Evolutionary conservation across 2,329 filamentous ascomycete genomes (phyloP).

Genomic region (Clarireedia paspali): DNA sequence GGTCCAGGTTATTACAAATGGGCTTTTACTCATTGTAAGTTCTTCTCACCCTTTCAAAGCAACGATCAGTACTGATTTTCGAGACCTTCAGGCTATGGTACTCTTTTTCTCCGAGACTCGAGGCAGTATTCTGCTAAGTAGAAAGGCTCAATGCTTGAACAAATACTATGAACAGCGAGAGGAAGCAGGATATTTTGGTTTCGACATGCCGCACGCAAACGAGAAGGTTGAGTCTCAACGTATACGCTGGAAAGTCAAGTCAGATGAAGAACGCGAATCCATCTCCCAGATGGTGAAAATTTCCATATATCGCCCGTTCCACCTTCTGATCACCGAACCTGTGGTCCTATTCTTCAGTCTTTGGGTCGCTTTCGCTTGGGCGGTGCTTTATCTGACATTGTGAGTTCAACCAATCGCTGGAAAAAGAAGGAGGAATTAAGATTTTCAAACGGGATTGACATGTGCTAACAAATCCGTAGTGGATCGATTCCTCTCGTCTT

Average conservation of each 20-base stretch:
- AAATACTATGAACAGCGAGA: slow-evolving; percentile 72
- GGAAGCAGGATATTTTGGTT: slow-evolving; percentile 39
- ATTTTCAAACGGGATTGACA: background rate
- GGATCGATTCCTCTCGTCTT: slow-evolving; percentile 76
- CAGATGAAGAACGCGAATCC: slow-evolving; percentile 67
- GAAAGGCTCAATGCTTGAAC: slow-evolving; percentile 68
- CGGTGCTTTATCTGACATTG: slow-evolving; percentile 78
- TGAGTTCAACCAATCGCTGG: background rate
- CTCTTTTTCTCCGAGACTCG: slow-evolving; percentile 75
- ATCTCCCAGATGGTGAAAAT: slow-evolving; percentile 63
- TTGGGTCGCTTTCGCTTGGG: slow-evolving; percentile 89
- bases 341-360: slow-evolving; percentile 82
- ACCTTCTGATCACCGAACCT: slow-evolving; percentile 66
- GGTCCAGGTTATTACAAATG: slow-evolving; percentile 67
- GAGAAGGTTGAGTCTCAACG: slow-evolving; percentile 37
- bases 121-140: slow-evolving; percentile 69
- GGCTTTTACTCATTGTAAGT: slow-evolving; percentile 46
- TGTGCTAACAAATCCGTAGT: slow-evolving; percentile 5
- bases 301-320: slow-evolving; percentile 71
- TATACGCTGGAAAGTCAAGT: slow-evolving; percentile 72
- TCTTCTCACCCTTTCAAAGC: background rate
- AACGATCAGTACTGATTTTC: background rate
- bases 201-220: slow-evolving; percentile 35
- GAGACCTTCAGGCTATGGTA: slow-evolving; percentile 40
- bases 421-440: too few relatives aligned